Evolutionary conservation across 1,139 yeast genomes (phyloP).

Genomic region (Zygotorulaspora mrakii): DNA sequence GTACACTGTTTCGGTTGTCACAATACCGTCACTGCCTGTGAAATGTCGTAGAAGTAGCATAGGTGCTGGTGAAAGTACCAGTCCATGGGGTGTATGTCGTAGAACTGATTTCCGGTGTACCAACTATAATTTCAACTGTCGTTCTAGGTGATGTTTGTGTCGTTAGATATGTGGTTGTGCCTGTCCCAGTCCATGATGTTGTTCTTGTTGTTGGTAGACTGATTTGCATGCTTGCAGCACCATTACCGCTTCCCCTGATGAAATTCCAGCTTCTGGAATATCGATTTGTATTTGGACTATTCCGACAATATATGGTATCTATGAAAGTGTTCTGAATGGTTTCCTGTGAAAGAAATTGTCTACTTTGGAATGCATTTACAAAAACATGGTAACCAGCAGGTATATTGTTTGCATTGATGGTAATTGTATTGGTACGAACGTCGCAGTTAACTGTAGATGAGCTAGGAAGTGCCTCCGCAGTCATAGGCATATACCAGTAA

Average conservation of each 20-base stretch:
- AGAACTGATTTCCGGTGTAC: not conserved
- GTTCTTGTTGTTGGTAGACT: not conserved
- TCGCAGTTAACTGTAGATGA: not conserved
- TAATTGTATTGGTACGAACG: not conserved
- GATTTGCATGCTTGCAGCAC: not conserved
- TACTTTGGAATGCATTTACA: not conserved
- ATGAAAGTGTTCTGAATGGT: not conserved
- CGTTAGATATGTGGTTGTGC: not conserved
- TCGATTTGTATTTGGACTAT: not conserved
- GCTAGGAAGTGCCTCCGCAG: not conserved
- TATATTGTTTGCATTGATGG: not conserved
- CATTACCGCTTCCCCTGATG: not conserved
- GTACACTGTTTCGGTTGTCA: not conserved
- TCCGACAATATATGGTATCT: not conserved
- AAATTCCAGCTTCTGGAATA: not conserved
- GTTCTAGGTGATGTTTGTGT: not conserved
- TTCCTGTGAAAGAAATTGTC: not conserved
- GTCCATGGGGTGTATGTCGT: not conserved
- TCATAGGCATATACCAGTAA: not conserved
- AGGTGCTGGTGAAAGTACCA: not conserved
- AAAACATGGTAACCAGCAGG: slow-evolving; percentile 1
- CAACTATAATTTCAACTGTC: not conserved
- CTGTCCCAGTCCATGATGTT: not conserved
- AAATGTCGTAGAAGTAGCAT: not conserved
- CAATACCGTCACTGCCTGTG: not conserved